phyloP scores from a whole-genome alignment of 805 yeast genomes.

The Yarrowia sp. region DNA sequence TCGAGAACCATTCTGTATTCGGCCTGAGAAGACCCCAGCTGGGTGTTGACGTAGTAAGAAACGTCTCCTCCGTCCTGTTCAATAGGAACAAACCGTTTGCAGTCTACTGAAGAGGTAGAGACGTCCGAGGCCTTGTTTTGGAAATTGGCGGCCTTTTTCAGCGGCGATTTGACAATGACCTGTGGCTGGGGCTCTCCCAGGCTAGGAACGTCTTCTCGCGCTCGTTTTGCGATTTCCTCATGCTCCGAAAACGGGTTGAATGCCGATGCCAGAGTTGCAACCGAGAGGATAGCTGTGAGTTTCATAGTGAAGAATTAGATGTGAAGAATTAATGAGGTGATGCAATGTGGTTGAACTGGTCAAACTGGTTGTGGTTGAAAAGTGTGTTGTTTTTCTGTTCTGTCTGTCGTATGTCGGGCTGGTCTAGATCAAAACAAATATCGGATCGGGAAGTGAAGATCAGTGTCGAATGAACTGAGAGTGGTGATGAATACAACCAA shows the following conservation, averaged over 20 bases:
- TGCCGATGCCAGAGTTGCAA: neutral
- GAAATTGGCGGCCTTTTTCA: neutral
- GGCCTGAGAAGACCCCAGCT: conserved; percentile 34
- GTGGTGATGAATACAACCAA: no score
- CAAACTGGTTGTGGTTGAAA: neutral
- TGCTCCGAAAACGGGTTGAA: neutral
- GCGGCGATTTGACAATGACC: neutral
- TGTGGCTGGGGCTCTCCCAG: neutral
- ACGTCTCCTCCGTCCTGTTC: conserved; percentile 36
- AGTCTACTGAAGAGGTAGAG: neutral
- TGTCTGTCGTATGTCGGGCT: no score
- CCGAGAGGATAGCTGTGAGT: neutral
- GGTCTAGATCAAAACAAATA: no score
- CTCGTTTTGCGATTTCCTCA: neutral
- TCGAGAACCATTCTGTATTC: conserved; percentile 55
- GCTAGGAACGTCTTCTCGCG: neutral
- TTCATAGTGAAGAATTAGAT: neutral
- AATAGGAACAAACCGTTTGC: conserved; percentile 25
- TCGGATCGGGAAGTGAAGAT: no score
- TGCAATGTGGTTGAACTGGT: neutral
- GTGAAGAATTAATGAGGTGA: neutral
- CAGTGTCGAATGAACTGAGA: no score
- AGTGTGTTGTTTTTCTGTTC: no score
- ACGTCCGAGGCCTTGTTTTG: neutral
- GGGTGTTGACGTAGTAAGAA: conserved; percentile 35